Base-by-base conservation (phyloP, 208 protist genomes). In the Crithidia acanthocephali region DNA sequence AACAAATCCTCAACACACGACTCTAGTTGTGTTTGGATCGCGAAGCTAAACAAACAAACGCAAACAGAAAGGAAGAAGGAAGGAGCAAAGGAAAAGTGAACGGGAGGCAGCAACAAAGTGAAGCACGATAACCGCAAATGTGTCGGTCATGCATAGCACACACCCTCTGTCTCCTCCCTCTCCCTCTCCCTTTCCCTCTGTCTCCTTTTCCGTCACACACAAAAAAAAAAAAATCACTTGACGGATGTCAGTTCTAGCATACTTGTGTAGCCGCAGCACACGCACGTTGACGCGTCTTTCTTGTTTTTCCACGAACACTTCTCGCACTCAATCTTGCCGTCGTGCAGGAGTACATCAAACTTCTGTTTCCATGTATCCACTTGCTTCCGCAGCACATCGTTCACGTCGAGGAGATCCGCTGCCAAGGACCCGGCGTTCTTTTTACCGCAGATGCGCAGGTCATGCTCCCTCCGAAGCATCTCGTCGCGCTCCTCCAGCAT, bases 301-400 rank as follows among this genome's bases (percentile, higher is more conserved):
- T 58, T 66, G 50, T 92, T 93, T 58, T 70, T 71, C 86, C 87
- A 93, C 20, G 56, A 79, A 63, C 90, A 92, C 47, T 74, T 69
- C 61, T 92, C 90, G 56, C 90, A 95, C 74, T 95, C 87, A 15
- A 92, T 40, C 62, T 90, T 89, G 52, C 84, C 84, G 0, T 91
- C 79, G 6, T 45, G 22, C 33, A 81, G 83, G 0, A 95, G 72
- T 18, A 92, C 81, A 7, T 82, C 35, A 45, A 89, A 92, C 58
- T 90, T 86, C 27, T 80, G 80, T 18, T 83, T 78, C 79, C 76
- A 83, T 23, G 70, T 71, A n/a, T 20, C 25, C 18, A 92, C 69
- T 72, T 91, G 79, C 68, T 79, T 72, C 35, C 71, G 77, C 25
- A 93, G 80, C 16, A 52, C 47, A 32, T 89, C 86, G 60, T 91